A percentile compares a stretch with the other conserved stretches of the same genome.
Evolutionary conservation across 208 protist species (phyloP).

Genomic region (Acanthamoeba healyi): DNA sequence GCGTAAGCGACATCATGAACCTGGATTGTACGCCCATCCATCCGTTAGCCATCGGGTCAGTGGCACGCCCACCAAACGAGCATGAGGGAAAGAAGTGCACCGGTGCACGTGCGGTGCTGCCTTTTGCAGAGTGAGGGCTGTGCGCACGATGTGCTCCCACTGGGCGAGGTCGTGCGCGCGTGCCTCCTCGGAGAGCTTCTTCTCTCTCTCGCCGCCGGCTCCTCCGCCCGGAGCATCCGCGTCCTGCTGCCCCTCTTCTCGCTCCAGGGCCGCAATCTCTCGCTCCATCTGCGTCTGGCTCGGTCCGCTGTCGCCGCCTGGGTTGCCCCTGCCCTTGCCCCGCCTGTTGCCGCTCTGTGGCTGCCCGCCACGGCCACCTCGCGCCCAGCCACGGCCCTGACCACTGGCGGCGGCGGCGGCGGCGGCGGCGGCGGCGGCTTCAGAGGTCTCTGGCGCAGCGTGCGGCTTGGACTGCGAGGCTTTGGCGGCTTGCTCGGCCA

Average conservation of each 20-base stretch:
- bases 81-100: neutral
- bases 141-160: constrained; percentile 52
- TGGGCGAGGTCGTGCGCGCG: neutral
- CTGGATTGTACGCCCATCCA: neutral
- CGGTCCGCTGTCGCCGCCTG: neutral
- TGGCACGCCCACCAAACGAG: neutral
- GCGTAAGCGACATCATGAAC: neutral
- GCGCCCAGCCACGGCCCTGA: neutral
- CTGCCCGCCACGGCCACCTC: neutral
- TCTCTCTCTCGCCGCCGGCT: neutral
- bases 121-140: constrained; percentile 12
- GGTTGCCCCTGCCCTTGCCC: neutral
- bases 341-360: neutral
- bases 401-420: neutral
- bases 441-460: neutral
- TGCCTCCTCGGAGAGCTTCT: constrained; percentile 61
- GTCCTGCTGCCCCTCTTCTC: neutral
- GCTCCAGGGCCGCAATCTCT: neutral
- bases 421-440: neutral
- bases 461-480: neutral
- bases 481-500: neutral
- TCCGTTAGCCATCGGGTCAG: no score
- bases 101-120: constrained; percentile 1
- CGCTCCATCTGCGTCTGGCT: neutral
- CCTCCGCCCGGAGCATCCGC: neutral